Conservation (phyloP, 306 rosid species). For the Cicer arietinum region DNA sequence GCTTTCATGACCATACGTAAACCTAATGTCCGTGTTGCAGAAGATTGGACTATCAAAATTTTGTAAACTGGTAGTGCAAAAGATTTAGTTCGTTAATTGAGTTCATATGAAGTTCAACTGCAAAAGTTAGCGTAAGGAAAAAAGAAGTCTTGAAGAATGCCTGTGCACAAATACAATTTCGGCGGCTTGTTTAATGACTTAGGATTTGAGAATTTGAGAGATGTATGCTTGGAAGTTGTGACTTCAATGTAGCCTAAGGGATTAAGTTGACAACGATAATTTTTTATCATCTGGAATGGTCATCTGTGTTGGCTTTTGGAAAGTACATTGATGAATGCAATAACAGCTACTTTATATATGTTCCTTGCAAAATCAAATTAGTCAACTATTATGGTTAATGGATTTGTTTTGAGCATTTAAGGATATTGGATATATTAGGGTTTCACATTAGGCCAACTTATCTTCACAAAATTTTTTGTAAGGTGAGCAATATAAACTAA, state of each 20-base stretch:
- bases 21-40: conserved; percentile 71
- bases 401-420: background rate
- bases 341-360: conserved; percentile 6
- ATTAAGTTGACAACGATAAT: conserved; percentile 37
- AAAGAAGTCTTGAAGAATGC: conserved; percentile 33
- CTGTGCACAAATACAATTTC: conserved; percentile 18
- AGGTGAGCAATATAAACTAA: too few relatives aligned
- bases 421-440: background rate
- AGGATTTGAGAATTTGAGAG: conserved; percentile 32
- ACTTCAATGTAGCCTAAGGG: conserved; percentile 31
- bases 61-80: conserved; percentile 45
- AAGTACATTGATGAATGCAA: conserved; percentile 8
- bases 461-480: too few relatives aligned
- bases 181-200: conserved; percentile 37
- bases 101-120: conserved; percentile 39
- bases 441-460: too few relatives aligned
- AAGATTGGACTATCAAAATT: conserved; percentile 77
- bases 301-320: background rate
- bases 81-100: conserved; percentile 35
- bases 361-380: conserved; percentile 22
- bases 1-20: conserved; percentile 68
- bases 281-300: conserved; percentile 30
- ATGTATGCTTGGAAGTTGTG: conserved; percentile 27
- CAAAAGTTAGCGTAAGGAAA: conserved; percentile 22
- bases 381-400: background rate